These are phyloP conservation scores for Hypomyces rosellus DNA, from an alignment of 2,329 filamentous ascomycete species.

Conservation along the genomic window DNA sequence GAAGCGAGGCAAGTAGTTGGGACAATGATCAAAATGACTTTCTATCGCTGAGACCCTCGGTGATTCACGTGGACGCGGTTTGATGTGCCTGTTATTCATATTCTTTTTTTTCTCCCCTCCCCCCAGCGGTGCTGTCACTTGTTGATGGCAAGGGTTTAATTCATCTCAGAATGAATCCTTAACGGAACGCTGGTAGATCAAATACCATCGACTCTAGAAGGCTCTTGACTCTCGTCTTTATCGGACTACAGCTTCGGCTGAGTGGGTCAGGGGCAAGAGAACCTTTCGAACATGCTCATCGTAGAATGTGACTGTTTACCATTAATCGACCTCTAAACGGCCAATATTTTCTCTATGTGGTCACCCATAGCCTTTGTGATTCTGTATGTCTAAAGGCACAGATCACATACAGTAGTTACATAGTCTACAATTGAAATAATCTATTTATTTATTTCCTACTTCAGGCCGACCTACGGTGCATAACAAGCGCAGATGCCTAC, in stretches of 20 bases:
- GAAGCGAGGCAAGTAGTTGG: constrained; percentile 20
- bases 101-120: not conserved
- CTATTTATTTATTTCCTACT: not conserved
- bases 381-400: too few species aligned
- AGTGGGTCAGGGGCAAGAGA: constrained; percentile 37
- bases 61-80: too few species aligned
- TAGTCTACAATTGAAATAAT: not conserved
- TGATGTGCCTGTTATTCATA: too few species aligned
- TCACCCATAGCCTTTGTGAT: not conserved
- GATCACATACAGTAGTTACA: not conserved
- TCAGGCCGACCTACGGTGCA: constrained; percentile 22
- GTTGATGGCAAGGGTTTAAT: constrained; percentile 66
- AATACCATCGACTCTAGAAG: constrained; percentile 33
- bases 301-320: not conserved
- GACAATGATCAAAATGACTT: not conserved
- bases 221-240: constrained; percentile 24
- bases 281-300: constrained; percentile 32
- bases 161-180: constrained; percentile 63
- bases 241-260: constrained; percentile 20
- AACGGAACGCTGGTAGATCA: constrained; percentile 77
- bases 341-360: not conserved
- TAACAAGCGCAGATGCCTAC: constrained; percentile 27
- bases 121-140: constrained; percentile 68
- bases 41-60: not conserved
- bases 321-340: not conserved